Evolutionary conservation across 78 protist species (phyloP), one percentile per base, ranked within the genome.

Genomic region (Dictyostelium brefeldianum): DNA sequence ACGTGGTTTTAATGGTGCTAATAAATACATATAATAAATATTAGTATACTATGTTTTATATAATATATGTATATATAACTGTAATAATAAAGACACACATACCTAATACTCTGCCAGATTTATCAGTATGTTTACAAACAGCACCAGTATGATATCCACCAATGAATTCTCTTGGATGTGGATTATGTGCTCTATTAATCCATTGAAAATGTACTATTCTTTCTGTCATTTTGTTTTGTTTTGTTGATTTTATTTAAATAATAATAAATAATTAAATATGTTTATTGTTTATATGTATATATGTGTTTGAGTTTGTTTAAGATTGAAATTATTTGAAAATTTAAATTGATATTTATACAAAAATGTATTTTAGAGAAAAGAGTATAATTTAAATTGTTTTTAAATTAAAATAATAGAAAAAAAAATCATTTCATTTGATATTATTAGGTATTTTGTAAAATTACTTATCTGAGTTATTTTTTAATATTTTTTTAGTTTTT

Each of bases 81-180:
- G 53, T 9, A 36, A 78, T 27, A 78, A n/a, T n/a, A n/a, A n/a
- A n/a, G n/a, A n/a, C n/a, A n/a, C n/a, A n/a, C n/a, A n/a, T n/a
- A n/a, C n/a, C n/a, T n/a, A n/a, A n/a, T n/a, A n/a, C n/a, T n/a
- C n/a, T n/a, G n/a, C n/a, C n/a, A n/a, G n/a, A n/a, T n/a, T n/a
- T n/a, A n/a, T n/a, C n/a, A n/a, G n/a, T n/a, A 18, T 87, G 31
- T 46, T 46, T 12, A 64, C 62, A 31, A 50, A 47, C 25, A 29
- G 80, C 81, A 41, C 81, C 81, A n/a, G 69, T 47, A 65, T 87
- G 92, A 48, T 87, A 80, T 14, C 92, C 92, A n/a, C 69, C 69
- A 31, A 87, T 64, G 29, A 87, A 77, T 50, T 70, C 22, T 64
- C 78, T 53, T 27, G 83, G 81, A 25, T 31, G 73, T 9, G 92